Conservation (phyloP, 1,139 yeast species). For the Diutina catenulata region DNA sequence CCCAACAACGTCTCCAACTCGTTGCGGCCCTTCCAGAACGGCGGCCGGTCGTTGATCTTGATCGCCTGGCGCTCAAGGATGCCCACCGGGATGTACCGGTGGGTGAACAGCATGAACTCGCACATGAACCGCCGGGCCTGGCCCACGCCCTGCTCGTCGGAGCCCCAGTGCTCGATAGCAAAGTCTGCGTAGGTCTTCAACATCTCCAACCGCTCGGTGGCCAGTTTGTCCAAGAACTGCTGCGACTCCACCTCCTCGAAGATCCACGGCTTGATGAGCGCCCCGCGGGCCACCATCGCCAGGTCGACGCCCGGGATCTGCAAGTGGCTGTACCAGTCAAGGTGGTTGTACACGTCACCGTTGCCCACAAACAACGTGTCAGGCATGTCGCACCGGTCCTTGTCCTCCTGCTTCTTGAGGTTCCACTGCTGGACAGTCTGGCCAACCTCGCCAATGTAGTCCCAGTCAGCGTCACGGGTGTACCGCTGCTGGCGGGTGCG, state of each 20-base stretch:
- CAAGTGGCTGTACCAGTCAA: conserved; percentile 81
- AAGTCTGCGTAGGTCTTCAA: conserved; percentile 56
- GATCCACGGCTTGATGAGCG: conserved; percentile 96
- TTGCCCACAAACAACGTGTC: conserved; percentile 69
- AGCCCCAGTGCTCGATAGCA: conserved; percentile 96
- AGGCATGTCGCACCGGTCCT: conserved; percentile 36
- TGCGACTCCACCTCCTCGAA: conserved; percentile 88
- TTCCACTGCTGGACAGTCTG: conserved; percentile 51
- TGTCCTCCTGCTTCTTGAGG: conserved; percentile 36
- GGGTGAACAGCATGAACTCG: conserved; percentile 89
- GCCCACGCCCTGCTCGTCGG: conserved; percentile 89
- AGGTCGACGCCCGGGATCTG: conserved; percentile 69
- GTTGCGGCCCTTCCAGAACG: conserved; percentile 87
- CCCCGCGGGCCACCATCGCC: conserved; percentile 97
- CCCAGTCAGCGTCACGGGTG: conserved; percentile 89
- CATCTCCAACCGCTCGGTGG: conserved; percentile 78
- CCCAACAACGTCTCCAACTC: conserved; percentile 87
- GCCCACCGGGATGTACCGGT: conserved; percentile 90
- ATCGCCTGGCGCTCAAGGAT: conserved; percentile 84
- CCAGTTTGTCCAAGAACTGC: conserved; percentile 81
- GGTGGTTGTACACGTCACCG: conserved; percentile 81
- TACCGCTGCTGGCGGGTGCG: conserved; percentile 94
- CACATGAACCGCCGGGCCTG: conserved; percentile 84
- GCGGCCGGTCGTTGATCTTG: conserved; percentile 85
- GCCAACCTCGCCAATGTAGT: conserved; percentile 70